Evolutionary conservation across 2,329 filamentous ascomycete genomes (phyloP), one percentile per base, ranked within the genome.

Genomic region (Sphaerulina populicola): DNA sequence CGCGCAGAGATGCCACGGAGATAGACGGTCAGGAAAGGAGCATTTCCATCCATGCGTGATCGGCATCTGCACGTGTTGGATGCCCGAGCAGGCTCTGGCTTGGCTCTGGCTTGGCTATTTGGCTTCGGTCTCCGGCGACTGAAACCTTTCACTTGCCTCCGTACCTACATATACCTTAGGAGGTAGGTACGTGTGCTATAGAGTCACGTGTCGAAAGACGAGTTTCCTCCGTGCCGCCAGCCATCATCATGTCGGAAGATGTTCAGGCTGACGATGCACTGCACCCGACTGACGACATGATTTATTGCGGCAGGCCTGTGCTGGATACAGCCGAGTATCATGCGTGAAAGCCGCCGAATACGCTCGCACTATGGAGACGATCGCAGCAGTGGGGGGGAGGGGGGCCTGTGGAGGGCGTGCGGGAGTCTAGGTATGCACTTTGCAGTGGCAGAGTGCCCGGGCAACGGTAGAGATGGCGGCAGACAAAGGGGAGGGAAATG

Each of bases 291-390:
- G 36, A 47, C 36, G 45, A 29, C 45, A 47, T 47, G 18, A 18
- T 18, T 18, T 18, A 18, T 18, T 23, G 36, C 14, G 15, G 21
- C 27, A 40, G 44, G 31, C 39, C 31, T 47, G 44, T 47, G 18
- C 18, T 18, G 18, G 18, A 47, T 47, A 47, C 44, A 30, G 44
- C 44, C 44, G 44, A 47, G 44, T 40, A 39, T 47, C 44, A 39
- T 37, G 44, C 44, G n/a, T 47, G 44, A 47, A 47, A 30, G 23
- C 36, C 36, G 45, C 45, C 45, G 45, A 47, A 35, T 5, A 14
- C 14, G 15, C 14, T 27, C 9, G 10, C 30, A 38, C 31, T 15
- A 33, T 18, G 18, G 4, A 18, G 2, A 18, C 18, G 18, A 18
- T 18, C 2, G 18, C 44, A 30, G 11, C 36, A 30, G 27, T 18